phyloP scores from a whole-genome alignment of 176 grass and related monocot genomes.

The Zoysia japonica region DNA sequence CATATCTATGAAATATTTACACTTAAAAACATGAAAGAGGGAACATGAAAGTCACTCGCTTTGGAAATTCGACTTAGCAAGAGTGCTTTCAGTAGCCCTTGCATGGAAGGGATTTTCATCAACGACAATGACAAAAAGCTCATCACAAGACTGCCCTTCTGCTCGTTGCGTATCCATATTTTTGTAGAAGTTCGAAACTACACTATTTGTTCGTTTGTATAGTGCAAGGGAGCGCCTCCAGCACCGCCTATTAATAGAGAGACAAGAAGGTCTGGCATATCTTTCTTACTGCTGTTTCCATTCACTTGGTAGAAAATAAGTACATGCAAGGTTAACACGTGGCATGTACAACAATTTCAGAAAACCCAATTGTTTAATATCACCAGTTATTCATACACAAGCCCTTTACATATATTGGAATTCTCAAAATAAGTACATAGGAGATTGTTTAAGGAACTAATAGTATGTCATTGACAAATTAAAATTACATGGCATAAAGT shows the following conservation, averaged over 20 bases:
- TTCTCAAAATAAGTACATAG: background rate
- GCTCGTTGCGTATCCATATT: background rate
- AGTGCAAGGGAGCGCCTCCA: background rate
- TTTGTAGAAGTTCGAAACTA: background rate
- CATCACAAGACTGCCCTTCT: background rate
- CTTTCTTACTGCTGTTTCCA: background rate
- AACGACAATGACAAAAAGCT: constrained; percentile 4
- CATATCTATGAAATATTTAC: background rate
- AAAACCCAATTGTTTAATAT: background rate
- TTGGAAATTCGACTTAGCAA: constrained; percentile 11
- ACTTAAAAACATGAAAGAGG: background rate
- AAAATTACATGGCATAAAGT: background rate
- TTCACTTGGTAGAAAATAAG: background rate
- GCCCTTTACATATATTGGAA: background rate
- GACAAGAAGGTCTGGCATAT: background rate
- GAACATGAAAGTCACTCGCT: background rate
- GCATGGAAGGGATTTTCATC: constrained; percentile 24
- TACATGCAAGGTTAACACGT: background rate
- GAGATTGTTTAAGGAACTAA: background rate
- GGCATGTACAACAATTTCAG: background rate
- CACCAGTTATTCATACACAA: background rate
- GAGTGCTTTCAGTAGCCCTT: background rate
- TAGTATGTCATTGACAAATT: background rate
- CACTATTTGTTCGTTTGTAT: background rate
- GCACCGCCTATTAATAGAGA: background rate